phyloP scores from a whole-genome alignment of 306 rosid genomes.

The Glycine tomentella region DNA sequence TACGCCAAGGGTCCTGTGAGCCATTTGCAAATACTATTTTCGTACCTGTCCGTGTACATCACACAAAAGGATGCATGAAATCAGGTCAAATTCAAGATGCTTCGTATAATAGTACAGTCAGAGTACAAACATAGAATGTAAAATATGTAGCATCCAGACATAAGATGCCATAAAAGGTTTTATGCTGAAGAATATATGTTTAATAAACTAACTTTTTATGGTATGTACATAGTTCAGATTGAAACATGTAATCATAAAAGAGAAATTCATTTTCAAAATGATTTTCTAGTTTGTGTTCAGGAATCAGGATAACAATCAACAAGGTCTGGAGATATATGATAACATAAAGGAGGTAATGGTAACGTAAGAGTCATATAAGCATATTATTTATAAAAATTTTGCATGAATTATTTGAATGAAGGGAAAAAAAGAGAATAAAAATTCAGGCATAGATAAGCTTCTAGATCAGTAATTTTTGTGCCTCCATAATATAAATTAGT shows the following conservation, averaged over 20 bases:
- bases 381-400: no score
- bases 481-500: slow-evolving; percentile 96
- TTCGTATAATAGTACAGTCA: background rate
- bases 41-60: slow-evolving; percentile 69
- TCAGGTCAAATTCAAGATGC: slow-evolving; percentile 25
- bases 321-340: no score
- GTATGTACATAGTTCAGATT: background rate
- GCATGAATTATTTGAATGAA: background rate
- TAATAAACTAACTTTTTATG: background rate
- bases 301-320: no score
- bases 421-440: background rate
- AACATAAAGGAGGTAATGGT: no score
- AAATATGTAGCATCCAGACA: slow-evolving; percentile 16
- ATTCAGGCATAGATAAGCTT: slow-evolving; percentile 1
- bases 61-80: slow-evolving; percentile 41
- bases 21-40: slow-evolving; percentile 89
- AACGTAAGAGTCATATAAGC: background rate
- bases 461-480: slow-evolving; percentile 77
- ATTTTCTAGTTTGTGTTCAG: background rate
- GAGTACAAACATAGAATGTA: slow-evolving; percentile 22
- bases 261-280: background rate
- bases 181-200: background rate
- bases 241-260: background rate
- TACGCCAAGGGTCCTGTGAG: slow-evolving; percentile 99
- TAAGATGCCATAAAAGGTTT: slow-evolving; percentile 20